Base-by-base conservation (phyloP, 2,329 filamentous ascomycete genomes). In the Epicoccum nigrum region DNA sequence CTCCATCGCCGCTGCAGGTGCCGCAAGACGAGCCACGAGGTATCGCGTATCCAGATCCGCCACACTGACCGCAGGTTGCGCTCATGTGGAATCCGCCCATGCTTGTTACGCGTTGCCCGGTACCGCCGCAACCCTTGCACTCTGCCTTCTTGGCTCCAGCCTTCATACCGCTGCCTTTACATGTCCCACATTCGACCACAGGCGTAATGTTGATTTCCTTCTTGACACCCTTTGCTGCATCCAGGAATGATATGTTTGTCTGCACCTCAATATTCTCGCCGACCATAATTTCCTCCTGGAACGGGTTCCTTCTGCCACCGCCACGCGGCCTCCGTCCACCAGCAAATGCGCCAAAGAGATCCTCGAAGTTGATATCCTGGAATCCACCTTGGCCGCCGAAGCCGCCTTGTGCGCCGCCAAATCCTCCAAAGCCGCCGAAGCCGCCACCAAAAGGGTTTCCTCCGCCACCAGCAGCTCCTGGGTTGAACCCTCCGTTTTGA, bases 51-150 rank as follows among this genome's bases (percentile, higher is more conserved):
- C 94, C 94, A 35, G 84, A 86, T 3, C 94, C 94, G 43, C 86
- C 86, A 71, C 94, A 99, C 28, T 85, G 77, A 16, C 83, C 81
- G 74, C 94, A 99, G 1, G 92, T 95, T 55, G 90, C 90, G 4
- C 90, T 90, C 87, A 99, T 93, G 77, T 97, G 93, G 77, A 99
- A 97, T 19, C 92, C 92, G 45, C 92, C 92, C 83, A 97, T 89
- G 68, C 91, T 88, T 73, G 96, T 91, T 40, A 97, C 87, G 49
- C 90, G 83, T 30, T 89, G 90, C 42, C 94, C 94, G 1, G 91
- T 91, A 13, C 94, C 94, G 55, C 89, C 87, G 72, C 94, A 99
- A 45, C 83, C 79, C 70, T 86, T 86, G 75, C 94, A 99, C 55
- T 86, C 79, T 19, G 84, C 79, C 62, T 86, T 82, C 73, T 89